phyloP scores from a whole-genome alignment of 2,329 filamentous ascomycete species.

The Fusarium clavum region DNA sequence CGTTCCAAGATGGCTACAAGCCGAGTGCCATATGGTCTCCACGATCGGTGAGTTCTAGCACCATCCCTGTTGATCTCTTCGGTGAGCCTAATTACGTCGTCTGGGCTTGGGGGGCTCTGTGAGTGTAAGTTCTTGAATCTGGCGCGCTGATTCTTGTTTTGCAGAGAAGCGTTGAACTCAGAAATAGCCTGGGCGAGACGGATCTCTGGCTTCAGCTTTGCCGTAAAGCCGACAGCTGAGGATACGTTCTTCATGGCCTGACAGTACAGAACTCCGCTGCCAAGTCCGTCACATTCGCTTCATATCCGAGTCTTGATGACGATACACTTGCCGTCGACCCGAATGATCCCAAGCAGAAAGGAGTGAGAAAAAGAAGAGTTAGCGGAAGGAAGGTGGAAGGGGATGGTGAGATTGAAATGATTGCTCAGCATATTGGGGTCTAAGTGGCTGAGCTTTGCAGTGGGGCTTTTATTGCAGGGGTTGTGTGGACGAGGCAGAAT shows the following conservation, averaged over 20 bases:
- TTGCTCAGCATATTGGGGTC: rapidly evolving
- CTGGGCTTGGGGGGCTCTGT: no score
- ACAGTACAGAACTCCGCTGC: rapidly evolving
- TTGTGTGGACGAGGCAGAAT: background rate
- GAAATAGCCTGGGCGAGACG: background rate
- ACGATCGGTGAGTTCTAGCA: background rate
- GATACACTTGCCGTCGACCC: no score
- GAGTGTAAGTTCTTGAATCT: no score
- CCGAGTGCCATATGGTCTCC: background rate
- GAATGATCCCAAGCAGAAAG: no score
- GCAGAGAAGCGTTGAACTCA: background rate
- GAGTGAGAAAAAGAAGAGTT: no score
- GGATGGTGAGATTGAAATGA: background rate
- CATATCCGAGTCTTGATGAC: no score
- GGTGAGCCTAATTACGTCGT: background rate
- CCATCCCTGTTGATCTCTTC: background rate
- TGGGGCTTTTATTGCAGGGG: no score
- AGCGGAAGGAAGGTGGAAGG: rapidly evolving
- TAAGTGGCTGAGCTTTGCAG: no score
- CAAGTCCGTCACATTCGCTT: rapidly evolving
- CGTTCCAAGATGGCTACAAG: rapidly evolving
- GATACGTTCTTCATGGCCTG: background rate
- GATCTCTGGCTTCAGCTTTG: rapidly evolving
- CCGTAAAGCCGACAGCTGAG: rapidly evolving
- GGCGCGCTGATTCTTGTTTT: background rate